Evolutionary conservation across 225 moss, liverwort and hornwort species (phyloP), one percentile per base, ranked within the genome.

Genomic region (Sphagnum tenellum): DNA sequence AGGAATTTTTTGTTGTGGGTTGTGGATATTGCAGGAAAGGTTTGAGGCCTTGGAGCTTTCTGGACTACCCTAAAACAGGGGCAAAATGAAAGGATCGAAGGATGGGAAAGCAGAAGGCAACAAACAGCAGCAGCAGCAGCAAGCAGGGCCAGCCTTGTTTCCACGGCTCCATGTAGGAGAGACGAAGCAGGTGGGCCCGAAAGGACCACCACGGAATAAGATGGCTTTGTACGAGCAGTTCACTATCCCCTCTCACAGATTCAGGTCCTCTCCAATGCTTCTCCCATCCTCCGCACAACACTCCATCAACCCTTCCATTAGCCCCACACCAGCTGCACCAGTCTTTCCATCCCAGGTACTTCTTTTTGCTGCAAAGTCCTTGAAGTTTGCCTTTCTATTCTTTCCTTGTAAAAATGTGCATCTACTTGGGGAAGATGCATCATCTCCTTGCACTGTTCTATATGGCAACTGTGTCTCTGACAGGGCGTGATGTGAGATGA

Each of bases 141-240:
- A 66, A 56, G 44, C 77, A 60, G 77, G 77, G 50, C 61, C 72
- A 60, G 87, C 88, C 65, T 67, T 98, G 76, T 98, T 98, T 63
- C 92, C 96, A 56, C 85, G 96, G 61, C 77, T 98, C 68, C 78
- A 92, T 71, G 89, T 98, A 3, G 79, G 89, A 63, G 92, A 98
- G 61, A 87, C 89, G 6, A 98, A 89, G 74, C 72, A 67, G 57
- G 75, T 74, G 3, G 96, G 96, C 55, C 90, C 92, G 4, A 77
- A 88, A 60, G 96, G 88, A 48, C 92, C 96, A 45, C 96, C 96
- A 2, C 79, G 96, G 64, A 98, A 98, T 67, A 98, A 92, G 79
- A 98, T 98, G 96, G 92, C 96, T 12, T 74, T 98, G 0, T 92
- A 85, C 12, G 96, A 98, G 77, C 92, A 98, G 80, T 81, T 98